Evolutionary conservation across 257 asterid species (phyloP).

Genomic region (Nicotiana attenuata): DNA sequence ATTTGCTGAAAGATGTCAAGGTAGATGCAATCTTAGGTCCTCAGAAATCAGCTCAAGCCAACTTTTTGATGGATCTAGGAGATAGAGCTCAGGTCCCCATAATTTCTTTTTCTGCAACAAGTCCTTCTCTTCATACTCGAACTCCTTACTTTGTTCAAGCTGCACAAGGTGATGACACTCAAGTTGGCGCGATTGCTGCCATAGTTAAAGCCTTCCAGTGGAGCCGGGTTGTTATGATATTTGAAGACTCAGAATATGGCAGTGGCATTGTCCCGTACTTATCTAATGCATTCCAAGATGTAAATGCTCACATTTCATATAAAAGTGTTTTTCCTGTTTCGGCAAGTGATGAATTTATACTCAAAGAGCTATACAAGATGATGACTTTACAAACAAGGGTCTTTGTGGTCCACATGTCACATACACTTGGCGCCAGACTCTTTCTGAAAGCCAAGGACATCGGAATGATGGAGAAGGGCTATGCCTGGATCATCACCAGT

Average conservation of each 20-base stretch:
- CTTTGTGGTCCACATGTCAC: slow-evolving; percentile 31
- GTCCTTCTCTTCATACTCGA: slow-evolving; percentile 15
- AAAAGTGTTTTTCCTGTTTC: slow-evolving; percentile 34
- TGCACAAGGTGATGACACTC: slow-evolving; percentile 24
- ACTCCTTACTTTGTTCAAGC: slow-evolving; percentile 18
- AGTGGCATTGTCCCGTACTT: slow-evolving; percentile 39
- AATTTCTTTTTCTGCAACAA: slow-evolving; percentile 24
- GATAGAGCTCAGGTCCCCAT: slow-evolving; percentile 17
- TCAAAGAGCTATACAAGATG: slow-evolving; percentile 33
- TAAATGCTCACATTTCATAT: slow-evolving; percentile 27
- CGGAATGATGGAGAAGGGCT: slow-evolving; percentile 43
- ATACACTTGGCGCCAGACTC: slow-evolving; percentile 21
- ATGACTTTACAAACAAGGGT: slow-evolving; percentile 41
- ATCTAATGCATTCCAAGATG: slow-evolving; percentile 35
- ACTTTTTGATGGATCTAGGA: slow-evolving; percentile 21
- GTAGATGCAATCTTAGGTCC: slow-evolving; percentile 43
- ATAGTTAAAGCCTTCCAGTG: slow-evolving; percentile 31
- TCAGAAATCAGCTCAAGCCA: slow-evolving; percentile 22
- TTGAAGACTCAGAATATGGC: slow-evolving; percentile 41
- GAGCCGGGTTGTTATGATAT: slow-evolving; percentile 35
- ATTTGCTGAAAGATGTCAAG: slow-evolving; percentile 28
- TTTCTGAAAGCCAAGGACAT: slow-evolving; percentile 27
- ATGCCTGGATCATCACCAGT: slow-evolving; percentile 40
- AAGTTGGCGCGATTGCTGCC: slow-evolving; percentile 44
- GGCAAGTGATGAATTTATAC: slow-evolving; percentile 30